Percentiles rank a stretch among this genome's conserved stretches.
phyloP scores from a whole-genome alignment of 116 monocot genomes.

The Trichopus zeylanicus region DNA sequence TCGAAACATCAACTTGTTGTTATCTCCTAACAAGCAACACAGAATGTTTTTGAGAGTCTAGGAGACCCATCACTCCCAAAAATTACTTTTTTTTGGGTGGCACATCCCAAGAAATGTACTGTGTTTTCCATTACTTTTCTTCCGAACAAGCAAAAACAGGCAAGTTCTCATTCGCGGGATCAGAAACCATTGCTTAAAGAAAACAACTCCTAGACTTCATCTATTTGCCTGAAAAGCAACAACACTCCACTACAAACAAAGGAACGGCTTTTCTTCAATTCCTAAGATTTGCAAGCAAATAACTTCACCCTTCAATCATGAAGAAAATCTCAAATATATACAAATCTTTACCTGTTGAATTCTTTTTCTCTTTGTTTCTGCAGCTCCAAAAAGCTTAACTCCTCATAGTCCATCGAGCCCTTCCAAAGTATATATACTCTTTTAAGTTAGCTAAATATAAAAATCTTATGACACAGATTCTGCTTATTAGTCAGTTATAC shows the following conservation, averaged over 20 bases:
- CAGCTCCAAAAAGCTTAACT: too few species aligned
- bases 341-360: too few species aligned
- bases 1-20: not conserved
- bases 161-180: not conserved
- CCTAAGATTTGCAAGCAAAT: too few species aligned
- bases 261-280: not conserved
- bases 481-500: too few species aligned
- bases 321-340: too few species aligned
- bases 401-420: too few species aligned
- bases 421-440: too few species aligned
- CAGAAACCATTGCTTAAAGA: not conserved
- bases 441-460: too few species aligned
- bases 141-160: not conserved
- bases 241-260: not conserved
- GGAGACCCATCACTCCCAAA: not conserved
- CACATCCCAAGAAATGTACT: constrained; percentile 4
- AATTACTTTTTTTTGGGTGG: not conserved
- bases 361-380: too few species aligned
- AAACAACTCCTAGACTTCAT: not conserved
- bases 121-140: too few species aligned
- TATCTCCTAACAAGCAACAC: not conserved
- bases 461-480: too few species aligned
- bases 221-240: not conserved
- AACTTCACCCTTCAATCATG: too few species aligned
- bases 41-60: not conserved